phyloP scores from a whole-genome alignment of 352 stramenopile genomes.

The Blastocystis sp. region DNA sequence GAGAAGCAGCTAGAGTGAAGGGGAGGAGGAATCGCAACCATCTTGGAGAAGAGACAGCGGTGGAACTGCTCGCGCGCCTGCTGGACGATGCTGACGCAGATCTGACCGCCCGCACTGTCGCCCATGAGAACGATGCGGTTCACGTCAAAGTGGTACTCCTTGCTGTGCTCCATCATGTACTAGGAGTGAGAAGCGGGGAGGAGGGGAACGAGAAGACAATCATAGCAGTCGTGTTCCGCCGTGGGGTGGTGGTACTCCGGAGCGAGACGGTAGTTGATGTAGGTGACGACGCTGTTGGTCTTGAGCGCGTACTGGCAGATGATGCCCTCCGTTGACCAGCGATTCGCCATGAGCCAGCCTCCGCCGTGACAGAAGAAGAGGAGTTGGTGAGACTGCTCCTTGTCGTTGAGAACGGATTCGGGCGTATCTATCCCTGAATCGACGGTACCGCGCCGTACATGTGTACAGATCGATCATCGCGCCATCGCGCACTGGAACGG shows the following conservation, averaged over 20 bases:
- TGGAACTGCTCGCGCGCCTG: constrained; percentile 34
- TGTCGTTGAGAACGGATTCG: background rate
- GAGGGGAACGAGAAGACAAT: constrained; percentile 32
- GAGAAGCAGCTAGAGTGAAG: background rate
- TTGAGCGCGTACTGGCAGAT: constrained; percentile 39
- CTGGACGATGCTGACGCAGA: constrained; percentile 28
- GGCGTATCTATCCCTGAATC: constrained; percentile 25
- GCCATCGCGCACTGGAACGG: constrained; percentile 33
- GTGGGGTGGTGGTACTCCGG: constrained; percentile 59
- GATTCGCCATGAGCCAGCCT: constrained; percentile 61
- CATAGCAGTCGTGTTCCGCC: constrained; percentile 47
- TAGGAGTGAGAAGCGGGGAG: background rate
- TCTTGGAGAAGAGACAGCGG: constrained; percentile 25
- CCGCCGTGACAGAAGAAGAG: constrained; percentile 70
- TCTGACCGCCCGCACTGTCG: constrained; percentile 38
- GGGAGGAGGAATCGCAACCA: background rate
- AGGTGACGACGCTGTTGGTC: constrained; percentile 38
- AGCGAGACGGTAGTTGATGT: constrained; percentile 59
- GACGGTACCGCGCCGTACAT: background rate
- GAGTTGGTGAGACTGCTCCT: background rate
- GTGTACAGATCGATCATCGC: constrained; percentile 43
- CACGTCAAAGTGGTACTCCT: constrained; percentile 39
- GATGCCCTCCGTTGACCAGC: constrained; percentile 12
- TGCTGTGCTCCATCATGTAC: constrained; percentile 22
- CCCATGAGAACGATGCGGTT: constrained; percentile 52